Evolutionary conservation across 2,329 filamentous ascomycete species (phyloP).

Genomic region (Decorospora gaudefroyi): DNA sequence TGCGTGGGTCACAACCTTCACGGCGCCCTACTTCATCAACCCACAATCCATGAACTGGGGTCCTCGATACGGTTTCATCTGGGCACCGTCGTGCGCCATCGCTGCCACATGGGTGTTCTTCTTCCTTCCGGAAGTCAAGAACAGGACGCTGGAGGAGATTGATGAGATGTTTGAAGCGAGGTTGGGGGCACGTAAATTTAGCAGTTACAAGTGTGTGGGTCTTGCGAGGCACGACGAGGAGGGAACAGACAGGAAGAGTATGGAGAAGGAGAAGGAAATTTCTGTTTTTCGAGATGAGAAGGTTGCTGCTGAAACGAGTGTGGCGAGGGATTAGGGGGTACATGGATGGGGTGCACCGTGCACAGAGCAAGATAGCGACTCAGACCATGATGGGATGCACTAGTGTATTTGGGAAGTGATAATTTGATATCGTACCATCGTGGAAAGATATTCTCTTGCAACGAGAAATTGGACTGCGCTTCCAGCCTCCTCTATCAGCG

Average conservation of each 20-base stretch:
- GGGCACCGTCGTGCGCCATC: constrained; percentile 50
- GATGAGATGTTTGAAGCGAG: constrained; percentile 58
- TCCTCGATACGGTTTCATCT: constrained; percentile 62
- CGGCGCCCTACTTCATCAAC: constrained; percentile 65
- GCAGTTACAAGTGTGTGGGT: constrained; percentile 45
- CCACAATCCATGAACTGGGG: constrained; percentile 60
- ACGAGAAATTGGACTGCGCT: background rate
- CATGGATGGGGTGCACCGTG: background rate
- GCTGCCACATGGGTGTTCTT: constrained; percentile 46
- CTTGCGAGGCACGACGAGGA: constrained; percentile 15
- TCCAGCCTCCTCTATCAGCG: background rate
- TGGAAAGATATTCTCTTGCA: background rate
- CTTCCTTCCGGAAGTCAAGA: constrained; percentile 60
- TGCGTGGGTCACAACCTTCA: constrained; percentile 63
- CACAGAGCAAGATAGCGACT: too few species aligned
- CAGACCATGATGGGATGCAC: fast-evolving
- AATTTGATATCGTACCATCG: background rate
- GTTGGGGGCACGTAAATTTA: constrained; percentile 52
- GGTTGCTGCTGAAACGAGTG: constrained; percentile 31
- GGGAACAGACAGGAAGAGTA: constrained; percentile 22
- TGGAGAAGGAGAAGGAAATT: constrained; percentile 34
- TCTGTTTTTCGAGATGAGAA: constrained; percentile 34
- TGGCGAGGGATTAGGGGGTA: constrained; percentile 33
- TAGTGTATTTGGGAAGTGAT: too few species aligned
- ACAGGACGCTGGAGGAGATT: constrained; percentile 59